A percentile compares a stretch with the other conserved stretches of the same genome.
These are phyloP conservation scores for Ambrosia artemisiifolia DNA, from an alignment of 129 eudicot genomes.

Conservation along the genomic window DNA sequence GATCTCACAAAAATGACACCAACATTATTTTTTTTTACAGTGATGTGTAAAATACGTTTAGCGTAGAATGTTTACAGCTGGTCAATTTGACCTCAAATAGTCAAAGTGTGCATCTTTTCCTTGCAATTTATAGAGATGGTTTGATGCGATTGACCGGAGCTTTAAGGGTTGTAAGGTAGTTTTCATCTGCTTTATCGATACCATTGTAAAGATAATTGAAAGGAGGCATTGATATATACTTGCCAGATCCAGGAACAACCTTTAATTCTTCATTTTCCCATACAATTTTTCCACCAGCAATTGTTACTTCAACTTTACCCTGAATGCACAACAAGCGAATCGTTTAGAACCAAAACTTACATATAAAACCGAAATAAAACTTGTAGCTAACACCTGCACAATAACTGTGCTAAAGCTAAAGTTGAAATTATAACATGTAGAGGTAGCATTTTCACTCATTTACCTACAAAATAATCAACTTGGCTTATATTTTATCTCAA, in stretches of 20 bases:
- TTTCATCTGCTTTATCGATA: conserved; percentile 65
- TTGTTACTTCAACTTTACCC: conserved; percentile 96
- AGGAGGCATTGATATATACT: conserved; percentile 81
- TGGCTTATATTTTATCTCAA: neutral
- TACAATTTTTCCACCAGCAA: conserved; percentile 88
- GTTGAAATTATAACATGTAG: neutral
- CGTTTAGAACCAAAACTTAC: neutral
- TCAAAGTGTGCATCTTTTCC: neutral
- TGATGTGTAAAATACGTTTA: neutral
- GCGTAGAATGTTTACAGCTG: neutral
- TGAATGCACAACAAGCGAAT: conserved; percentile 20
- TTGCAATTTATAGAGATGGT: conserved; percentile 33
- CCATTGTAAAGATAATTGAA: conserved; percentile 78
- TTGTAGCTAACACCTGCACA: too few relatives aligned
- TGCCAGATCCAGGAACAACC: conserved; percentile 79
- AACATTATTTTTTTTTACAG: conserved; percentile 4
- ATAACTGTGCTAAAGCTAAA: too few relatives aligned
- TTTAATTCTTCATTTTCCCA: conserved; percentile 83
- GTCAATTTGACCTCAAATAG: neutral
- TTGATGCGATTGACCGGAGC: conserved; percentile 69
- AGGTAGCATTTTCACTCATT: too few relatives aligned
- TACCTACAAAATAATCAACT: neutral
- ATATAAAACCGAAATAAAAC: neutral
- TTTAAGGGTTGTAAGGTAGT: conserved; percentile 64
- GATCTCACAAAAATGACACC: conserved; percentile 16